Evolutionary conservation across 208 protist genomes (phyloP).

Genomic region (Leishmania major): DNA sequence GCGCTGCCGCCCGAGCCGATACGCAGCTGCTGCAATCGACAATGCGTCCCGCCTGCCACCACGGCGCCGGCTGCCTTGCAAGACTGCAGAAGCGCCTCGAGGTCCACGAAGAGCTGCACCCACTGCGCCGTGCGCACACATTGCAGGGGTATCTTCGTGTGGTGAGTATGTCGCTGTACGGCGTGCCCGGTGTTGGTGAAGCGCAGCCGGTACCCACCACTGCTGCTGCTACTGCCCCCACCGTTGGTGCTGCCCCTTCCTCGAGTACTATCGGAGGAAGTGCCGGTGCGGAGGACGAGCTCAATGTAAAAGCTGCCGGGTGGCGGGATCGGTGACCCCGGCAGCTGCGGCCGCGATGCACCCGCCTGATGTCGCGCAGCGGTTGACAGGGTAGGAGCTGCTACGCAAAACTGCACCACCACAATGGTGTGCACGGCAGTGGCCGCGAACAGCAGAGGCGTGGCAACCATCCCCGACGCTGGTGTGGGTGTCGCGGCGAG

Average conservation of each 20-base stretch:
- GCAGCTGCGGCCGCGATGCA: not conserved
- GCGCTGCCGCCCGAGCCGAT: slow-evolving; percentile 14
- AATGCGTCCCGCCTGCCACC: not conserved
- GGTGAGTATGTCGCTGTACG: slow-evolving; percentile 50
- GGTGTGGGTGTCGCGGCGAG: not conserved
- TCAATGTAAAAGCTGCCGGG: slow-evolving; percentile 26
- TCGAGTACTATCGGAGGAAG: not conserved
- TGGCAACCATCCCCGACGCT: not conserved
- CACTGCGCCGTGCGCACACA: slow-evolving; percentile 57
- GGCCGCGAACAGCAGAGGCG: too few relatives aligned
- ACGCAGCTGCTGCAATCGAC: slow-evolving; percentile 38
- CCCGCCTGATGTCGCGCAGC: not conserved
- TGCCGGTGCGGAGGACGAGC: slow-evolving; percentile 19
- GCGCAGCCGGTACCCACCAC: slow-evolving; percentile 28
- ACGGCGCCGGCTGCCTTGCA: slow-evolving; percentile 14
- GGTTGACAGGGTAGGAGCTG: not conserved
- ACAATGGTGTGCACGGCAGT: slow-evolving; percentile 29
- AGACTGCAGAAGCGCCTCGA: slow-evolving; percentile 38
- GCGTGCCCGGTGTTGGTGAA: slow-evolving; percentile 45
- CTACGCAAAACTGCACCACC: slow-evolving; percentile 61
- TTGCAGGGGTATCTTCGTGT: slow-evolving; percentile 62
- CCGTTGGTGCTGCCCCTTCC: not conserved
- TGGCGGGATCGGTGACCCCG: slow-evolving; percentile 1
- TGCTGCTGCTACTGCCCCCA: not conserved
- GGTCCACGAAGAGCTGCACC: slow-evolving; percentile 70